Conservation (phyloP, 768 basidiomycete genomes). For the Pholiota molesta region DNA sequence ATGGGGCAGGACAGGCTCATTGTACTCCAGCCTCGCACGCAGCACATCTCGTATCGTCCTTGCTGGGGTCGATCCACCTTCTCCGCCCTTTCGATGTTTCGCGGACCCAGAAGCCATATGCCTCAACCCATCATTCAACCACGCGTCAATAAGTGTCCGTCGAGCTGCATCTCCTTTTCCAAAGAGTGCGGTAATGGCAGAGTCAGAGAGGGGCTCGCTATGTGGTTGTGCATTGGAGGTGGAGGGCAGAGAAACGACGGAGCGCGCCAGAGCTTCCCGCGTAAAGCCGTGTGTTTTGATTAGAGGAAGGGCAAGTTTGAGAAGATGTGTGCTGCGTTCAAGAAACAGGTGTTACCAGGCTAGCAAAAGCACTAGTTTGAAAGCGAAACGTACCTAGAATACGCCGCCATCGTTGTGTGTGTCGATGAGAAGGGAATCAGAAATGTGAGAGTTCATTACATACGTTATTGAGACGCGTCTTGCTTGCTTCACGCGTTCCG, state of each 20-base stretch:
- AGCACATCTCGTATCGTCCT: constrained; percentile 54
- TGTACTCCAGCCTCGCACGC: constrained; percentile 58
- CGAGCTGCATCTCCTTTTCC: constrained; percentile 70
- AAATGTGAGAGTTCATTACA: no score
- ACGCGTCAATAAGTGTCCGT: constrained; percentile 66
- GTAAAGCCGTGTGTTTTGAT: constrained; percentile 75
- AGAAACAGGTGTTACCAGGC: background rate
- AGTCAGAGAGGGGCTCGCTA: constrained; percentile 65
- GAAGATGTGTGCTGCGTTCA: constrained; percentile 39
- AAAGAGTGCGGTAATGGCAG: constrained; percentile 73
- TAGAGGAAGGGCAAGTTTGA: constrained; percentile 66
- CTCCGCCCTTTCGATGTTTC: background rate
- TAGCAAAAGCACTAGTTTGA: background rate
- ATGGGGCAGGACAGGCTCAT: constrained; percentile 64
- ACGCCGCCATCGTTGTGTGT: no score
- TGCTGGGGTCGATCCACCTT: background rate
- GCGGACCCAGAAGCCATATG: constrained; percentile 43
- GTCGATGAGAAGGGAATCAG: no score
- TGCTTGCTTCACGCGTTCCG: no score
- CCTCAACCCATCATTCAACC: constrained; percentile 67
- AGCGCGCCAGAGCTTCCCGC: constrained; percentile 64
- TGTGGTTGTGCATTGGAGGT: constrained; percentile 40
- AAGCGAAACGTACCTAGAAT: no score
- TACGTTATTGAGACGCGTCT: no score
- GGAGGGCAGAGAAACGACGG: constrained; percentile 57